Base-by-base conservation (phyloP, 495 filamentous ascomycete genomes). In the Cercophora samala region DNA sequence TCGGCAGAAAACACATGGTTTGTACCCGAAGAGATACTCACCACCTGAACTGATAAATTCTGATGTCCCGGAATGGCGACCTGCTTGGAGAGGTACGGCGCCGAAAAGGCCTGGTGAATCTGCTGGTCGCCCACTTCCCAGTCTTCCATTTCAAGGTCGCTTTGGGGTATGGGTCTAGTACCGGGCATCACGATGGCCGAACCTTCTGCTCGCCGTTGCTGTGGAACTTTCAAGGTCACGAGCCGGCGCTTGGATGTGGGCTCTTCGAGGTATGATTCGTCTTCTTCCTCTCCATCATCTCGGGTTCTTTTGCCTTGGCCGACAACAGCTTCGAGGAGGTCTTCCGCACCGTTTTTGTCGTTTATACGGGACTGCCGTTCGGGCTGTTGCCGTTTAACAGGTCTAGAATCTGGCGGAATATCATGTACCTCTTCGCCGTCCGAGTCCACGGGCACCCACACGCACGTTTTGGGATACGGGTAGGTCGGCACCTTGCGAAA, bases 21-120 rank as follows among this genome's bases (percentile, higher is more conserved):
- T 5, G 37, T 65, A 11, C 73, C 76, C 0, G 77, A 74, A 3
- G 68, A 62, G n/a, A 78, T 60, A n/a, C 64, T 70, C 19, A 70
- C 56, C 11, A 70, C 64, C 17, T 70, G 68, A 64, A 74, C 66
- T 21, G 71, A 62, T 4, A 77, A n/a, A 21, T 68, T 65, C 4
- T 62, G 58, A 13, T 67, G 60, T 21, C 77, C 64, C 8, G 61
- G 64, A 5, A 77, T 62, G 22, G 53, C 5, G 22, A 15, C 53
- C 22, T 2, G 22, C 53, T 56, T 56, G 6, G n/a, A 56, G 53
- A 23, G 53, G 6, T 23, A 56, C 53, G 53, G 3, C 8, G 18
- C 5, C 13, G 58, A 60, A 18, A 25, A 18, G 2, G 54, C n/a
- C 4, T 56, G 19, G 2, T 21, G 54, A n/a, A 66, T 59, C 2